Evolutionary conservation across 306 rosid genomes (phyloP).

Genomic region (Inga oerstediana): DNA sequence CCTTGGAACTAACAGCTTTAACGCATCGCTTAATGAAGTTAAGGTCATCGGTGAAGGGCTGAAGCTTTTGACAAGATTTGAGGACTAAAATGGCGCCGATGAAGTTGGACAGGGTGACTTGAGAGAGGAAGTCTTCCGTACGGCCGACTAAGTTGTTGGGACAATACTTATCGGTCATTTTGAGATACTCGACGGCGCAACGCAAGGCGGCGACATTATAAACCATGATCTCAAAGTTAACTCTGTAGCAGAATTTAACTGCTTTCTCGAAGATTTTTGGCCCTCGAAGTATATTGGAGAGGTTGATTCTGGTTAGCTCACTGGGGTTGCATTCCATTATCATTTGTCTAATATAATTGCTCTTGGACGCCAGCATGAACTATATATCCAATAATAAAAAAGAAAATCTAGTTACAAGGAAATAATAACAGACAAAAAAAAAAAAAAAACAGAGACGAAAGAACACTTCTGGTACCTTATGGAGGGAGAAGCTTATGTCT

Average conservation of each 20-base stretch:
- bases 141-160: slow-evolving; percentile 64
- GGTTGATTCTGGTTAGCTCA: slow-evolving; percentile 66
- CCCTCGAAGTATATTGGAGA: slow-evolving; percentile 82
- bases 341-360: slow-evolving; percentile 75
- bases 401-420: background rate
- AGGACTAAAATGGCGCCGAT: slow-evolving; percentile 62
- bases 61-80: slow-evolving; percentile 61
- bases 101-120: slow-evolving; percentile 65
- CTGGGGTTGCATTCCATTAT: slow-evolving; percentile 59
- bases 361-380: slow-evolving; percentile 88
- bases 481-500: slow-evolving; percentile 67
- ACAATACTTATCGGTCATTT: slow-evolving; percentile 75
- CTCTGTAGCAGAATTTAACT: slow-evolving; percentile 88
- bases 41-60: slow-evolving; percentile 59
- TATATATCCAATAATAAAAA: slow-evolving; percentile 21
- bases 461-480: slow-evolving; percentile 56
- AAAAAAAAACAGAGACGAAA: background rate
- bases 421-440: too few species aligned
- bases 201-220: slow-evolving; percentile 75
- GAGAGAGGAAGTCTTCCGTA: slow-evolving; percentile 70
- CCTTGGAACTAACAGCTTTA: slow-evolving; percentile 55
- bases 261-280: slow-evolving; percentile 82
- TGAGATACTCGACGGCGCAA: slow-evolving; percentile 80
- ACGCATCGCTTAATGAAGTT: slow-evolving; percentile 59
- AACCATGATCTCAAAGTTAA: slow-evolving; percentile 85